These are phyloP conservation scores for Aristolochia fimbriata DNA, from an alignment of 164 flowering plant genomes.

Conservation along the genomic window DNA sequence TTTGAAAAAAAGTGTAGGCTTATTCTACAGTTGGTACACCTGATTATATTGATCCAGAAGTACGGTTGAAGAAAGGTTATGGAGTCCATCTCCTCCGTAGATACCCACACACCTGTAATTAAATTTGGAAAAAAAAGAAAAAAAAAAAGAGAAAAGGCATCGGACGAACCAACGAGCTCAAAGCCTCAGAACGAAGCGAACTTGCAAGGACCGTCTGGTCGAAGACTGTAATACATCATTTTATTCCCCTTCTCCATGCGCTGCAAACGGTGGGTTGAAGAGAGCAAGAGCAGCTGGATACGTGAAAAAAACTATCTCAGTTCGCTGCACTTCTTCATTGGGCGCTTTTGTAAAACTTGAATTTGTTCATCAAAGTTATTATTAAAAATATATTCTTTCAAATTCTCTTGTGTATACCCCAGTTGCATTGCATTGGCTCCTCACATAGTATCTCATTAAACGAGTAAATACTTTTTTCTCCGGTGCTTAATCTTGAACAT, in stretches of 20 bases:
- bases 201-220: no score
- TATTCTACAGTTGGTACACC: constrained; percentile 99
- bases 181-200: background rate
- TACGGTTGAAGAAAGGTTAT: constrained; percentile 91
- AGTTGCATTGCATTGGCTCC: no score
- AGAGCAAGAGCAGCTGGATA: no score
- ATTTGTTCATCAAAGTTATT: constrained; percentile 8
- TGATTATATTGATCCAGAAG: constrained; percentile 97
- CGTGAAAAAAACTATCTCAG: background rate
- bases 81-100: constrained; percentile 50
- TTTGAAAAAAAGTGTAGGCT: constrained; percentile 43
- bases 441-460: no score
- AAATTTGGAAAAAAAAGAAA: background rate
- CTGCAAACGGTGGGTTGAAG: no score
- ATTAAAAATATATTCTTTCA: constrained; percentile 8
- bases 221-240: no score
- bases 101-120: background rate
- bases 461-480: no score
- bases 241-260: no score
- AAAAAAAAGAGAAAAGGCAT: no score
- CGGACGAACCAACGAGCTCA: no score
- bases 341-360: background rate
- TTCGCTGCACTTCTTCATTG: background rate
- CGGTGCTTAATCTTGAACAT: no score
- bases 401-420: no score